Evolutionary conservation across 2,329 filamentous ascomycete genomes (phyloP), one percentile per base, ranked within the genome.

Genomic region (Fusarium anthophilum): DNA sequence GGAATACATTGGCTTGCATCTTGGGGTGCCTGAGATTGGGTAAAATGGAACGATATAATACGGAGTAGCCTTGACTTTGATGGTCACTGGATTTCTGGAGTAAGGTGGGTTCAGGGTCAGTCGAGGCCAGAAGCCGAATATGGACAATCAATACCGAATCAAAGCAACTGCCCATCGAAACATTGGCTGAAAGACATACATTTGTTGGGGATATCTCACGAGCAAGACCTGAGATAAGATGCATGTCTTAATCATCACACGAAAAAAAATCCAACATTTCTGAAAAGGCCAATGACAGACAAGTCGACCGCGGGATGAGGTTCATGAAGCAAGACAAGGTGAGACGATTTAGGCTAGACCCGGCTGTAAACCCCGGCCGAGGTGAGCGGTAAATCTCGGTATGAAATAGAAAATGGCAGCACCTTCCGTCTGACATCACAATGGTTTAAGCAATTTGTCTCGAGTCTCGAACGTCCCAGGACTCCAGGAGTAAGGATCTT

Each of bases 281-380:
- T 62, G 51, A 54, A 70, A 43, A 68, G 28, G 22, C 47, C 38
- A 53, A 53, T 28, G 28, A 53, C 30, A 62, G 41, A 37, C 35
- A 60, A 67, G 30, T 51, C 37, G 38, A 43, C 28, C 41, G 54
- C 54, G 56, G 71, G 72, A 66, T 68, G 63, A 60, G 50, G 54
- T 68, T 50, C 47, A 47, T 55, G 44, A 54, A 62, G 43, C 59
- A 47, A 66, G 60, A 69, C 69, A 78, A 76, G 76, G 76, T 78
- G 74, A 78, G 76, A 73, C 76, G 41, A 75, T 70, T 77, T 70
- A 66, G 76, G 73, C 68, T 78, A 78, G 74, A 64, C 63, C 64
- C 71, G 67, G 67, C 56, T 77, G 64, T 41, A 18, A 56, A 68
- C 59, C 67, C 76, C 70, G 70, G 70, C 64, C 66, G 60, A 66